Evolutionary conservation across 2,329 filamentous ascomycete genomes (phyloP), one percentile per base, ranked within the genome.

Genomic region (Penicillium rolfsii): DNA sequence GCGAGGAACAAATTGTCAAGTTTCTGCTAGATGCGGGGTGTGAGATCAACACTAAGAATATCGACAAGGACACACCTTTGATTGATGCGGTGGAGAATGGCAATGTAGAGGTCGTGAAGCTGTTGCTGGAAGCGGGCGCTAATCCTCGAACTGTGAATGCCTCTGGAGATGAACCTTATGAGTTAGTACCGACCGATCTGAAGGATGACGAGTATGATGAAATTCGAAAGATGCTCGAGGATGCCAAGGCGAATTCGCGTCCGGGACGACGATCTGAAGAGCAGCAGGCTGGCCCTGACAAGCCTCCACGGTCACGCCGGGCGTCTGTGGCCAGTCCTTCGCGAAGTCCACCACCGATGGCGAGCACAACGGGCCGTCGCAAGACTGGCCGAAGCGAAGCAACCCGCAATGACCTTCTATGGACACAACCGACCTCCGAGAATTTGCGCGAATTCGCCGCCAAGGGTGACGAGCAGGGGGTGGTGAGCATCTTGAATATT

Each of bases 81-180:
- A 89, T 99, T 57, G 95, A 99, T 80, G 95, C 95, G 5, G 93
- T 98, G 30, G 95, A 98, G 69, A 99, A 99, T 71, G 91, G 91
- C 0, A 93, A 99, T 73, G 75, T 97, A 7, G 91, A 90, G 19
- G 94, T 98, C 4, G 91, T 99, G 45, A 91, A 88, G 70, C 82
- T 97, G 9, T 81, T 99, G 36, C 82, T 99, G 2, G 87, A 90
- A 58, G 89, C 93, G 59, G 94, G 93, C 11, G 94, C 96, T 12
- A 96, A 99, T 72, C 95, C 95, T 52, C 88, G 93, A 53, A 91
- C 93, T 67, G 89, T 93, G 50, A 97, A 98, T 73, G 88, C 91
- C n/a, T 90, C 93, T 70, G 95, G 95, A 5, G 90, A 97, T 72
- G 92, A 97, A 71, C 94, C 95, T 0, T 85, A 97, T 35, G 93